Percentiles rank a stretch among this genome's conserved stretches.
phyloP scores from a whole-genome alignment of 495 filamentous ascomycete species.

The Penicillium alfredii region DNA sequence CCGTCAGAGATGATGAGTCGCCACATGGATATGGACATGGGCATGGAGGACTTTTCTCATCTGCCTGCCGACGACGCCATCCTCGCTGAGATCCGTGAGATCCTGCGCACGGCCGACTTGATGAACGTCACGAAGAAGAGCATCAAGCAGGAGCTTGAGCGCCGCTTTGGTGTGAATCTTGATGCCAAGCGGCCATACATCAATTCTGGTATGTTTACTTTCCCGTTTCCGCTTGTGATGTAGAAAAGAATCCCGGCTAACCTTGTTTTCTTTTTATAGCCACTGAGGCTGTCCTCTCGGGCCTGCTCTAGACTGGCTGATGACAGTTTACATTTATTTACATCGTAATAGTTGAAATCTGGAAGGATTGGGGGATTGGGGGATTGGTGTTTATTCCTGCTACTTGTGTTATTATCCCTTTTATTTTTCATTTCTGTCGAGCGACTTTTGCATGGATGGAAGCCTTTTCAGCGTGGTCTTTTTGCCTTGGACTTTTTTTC shows the following conservation, averaged over 20 bases:
- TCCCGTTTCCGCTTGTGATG: no score
- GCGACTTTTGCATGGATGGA: conserved; percentile 23
- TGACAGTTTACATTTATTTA: no score
- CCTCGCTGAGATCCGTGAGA: conserved; percentile 88
- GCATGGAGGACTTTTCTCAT: conserved; percentile 62
- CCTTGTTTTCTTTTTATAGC: conserved; percentile 43
- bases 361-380: no score
- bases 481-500: conserved; percentile 6
- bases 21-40: conserved; percentile 54
- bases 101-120: conserved; percentile 82
- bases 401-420: conserved; percentile 8
- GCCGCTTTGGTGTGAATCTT: conserved; percentile 73
- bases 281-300: conserved; percentile 68
- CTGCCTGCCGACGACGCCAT: conserved; percentile 85
- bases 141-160: conserved; percentile 88
- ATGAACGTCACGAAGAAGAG: conserved; percentile 99
- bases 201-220: conserved; percentile 72
- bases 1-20: conserved; percentile 66
- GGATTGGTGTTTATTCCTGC: conserved; percentile 1
- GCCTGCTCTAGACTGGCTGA: conserved; percentile 50
- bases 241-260: conserved; percentile 32
- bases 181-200: conserved; percentile 85
- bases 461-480: conserved; percentile 14
- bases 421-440: conserved; percentile 11
- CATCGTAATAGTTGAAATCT: no score